phyloP scores from a whole-genome alignment of 768 basidiomycete genomes.

The Tylopilus sp. region DNA sequence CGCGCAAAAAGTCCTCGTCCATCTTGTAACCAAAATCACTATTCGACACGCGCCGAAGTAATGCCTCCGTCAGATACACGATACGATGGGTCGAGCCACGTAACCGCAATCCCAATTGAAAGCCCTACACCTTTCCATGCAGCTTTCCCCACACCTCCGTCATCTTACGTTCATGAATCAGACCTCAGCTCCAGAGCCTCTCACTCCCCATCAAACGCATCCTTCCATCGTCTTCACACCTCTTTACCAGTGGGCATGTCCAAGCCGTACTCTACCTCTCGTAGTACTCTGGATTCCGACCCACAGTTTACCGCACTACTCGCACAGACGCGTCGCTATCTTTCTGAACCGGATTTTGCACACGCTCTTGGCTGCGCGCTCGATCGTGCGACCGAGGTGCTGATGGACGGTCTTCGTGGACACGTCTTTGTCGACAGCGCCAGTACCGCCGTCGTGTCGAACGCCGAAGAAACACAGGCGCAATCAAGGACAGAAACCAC shows the following conservation, averaged over 20 bases:
- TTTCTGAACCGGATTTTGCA: slow-evolving; percentile 68
- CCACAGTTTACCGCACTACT: slow-evolving; percentile 60
- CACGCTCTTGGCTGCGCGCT: slow-evolving; percentile 70
- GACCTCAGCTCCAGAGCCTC: slow-evolving; percentile 27
- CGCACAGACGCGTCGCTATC: slow-evolving; percentile 59
- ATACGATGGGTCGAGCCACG: slow-evolving; percentile 6
- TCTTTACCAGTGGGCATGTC: not conserved
- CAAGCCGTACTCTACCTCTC: slow-evolving; percentile 5
- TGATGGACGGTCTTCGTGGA: slow-evolving; percentile 61
- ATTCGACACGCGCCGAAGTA: not conserved
- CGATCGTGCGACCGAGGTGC: slow-evolving; percentile 60
- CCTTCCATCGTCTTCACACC: slow-evolving; percentile 19
- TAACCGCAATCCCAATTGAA: slow-evolving; percentile 16
- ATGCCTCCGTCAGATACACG: not conserved
- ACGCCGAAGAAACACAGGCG: slow-evolving; percentile 10
- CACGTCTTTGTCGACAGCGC: slow-evolving; percentile 52
- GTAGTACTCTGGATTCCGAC: slow-evolving; percentile 9
- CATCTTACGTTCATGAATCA: slow-evolving; percentile 15
- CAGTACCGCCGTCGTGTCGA: slow-evolving; percentile 6
- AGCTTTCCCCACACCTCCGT: slow-evolving; percentile 23
- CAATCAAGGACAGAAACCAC: slow-evolving; percentile 13
- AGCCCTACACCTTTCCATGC: slow-evolving; percentile 10
- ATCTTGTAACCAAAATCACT: not conserved
- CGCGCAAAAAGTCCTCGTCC: not conserved
- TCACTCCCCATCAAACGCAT: slow-evolving; percentile 16